Evolutionary conservation across 192 early-diverging fungal species (phyloP), one percentile per base, ranked within the genome.

Genomic region (Podila epigama): DNA sequence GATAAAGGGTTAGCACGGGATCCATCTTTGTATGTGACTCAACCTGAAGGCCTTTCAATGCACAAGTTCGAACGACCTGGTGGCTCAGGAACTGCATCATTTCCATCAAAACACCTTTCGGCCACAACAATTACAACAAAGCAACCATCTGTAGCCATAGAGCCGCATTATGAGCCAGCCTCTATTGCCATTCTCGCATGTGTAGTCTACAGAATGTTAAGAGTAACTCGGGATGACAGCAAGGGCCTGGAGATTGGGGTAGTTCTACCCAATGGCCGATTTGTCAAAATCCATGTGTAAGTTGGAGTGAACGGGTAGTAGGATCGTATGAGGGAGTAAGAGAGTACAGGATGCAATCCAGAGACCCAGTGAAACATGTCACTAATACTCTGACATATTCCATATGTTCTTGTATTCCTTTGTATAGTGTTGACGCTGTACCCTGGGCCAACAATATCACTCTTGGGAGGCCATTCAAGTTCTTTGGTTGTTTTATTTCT

Each of bases 161-260:
- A 34, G 13, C 48, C 48, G 6, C 48, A 6, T 12, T n/a, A 22
- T 20, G 5, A 13, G 25, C 15, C 5, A 18, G 31, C 54, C 16
- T 13, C 32, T 6, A n/a, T 16, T 5, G 63, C 69, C 4, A 51
- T 70, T 33, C 16, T 51, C n/a, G 69, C 55, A n/a, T 16, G 54
- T 27, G 69, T 70, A 2, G 32, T 40, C 1, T 70, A 63, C 28
- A 32, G 27, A 28, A 58, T 70, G 61, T 35, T 70, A 42, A 32
- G 48, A 7, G 22, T 12, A 3, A 36, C 69, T 5, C 20, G 44
- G 13, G 69, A 51, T 15, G 59, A 42, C 6, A 51, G 42, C 9
- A 36, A 35, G n/a, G 69, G 54, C 9, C 63, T 60, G 69, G 69
- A 70, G 33, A 39, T 70, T 0, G 69, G 69, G 15, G 60, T 55